Base-by-base conservation (phyloP, 805 yeast species). In the Geotrichum ghanense region DNA sequence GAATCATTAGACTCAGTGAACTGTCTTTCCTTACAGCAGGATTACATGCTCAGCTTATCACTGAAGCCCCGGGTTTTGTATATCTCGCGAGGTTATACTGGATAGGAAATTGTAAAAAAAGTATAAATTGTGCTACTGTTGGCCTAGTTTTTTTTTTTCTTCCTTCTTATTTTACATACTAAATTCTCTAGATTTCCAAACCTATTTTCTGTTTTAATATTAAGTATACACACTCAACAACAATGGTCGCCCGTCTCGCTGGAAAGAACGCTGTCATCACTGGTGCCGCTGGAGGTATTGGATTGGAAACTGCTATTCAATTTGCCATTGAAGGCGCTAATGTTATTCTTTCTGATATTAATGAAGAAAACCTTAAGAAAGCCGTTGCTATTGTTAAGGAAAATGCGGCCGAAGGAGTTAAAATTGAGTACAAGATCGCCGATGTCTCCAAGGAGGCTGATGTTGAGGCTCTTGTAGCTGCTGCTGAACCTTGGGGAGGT, bases 301-400 rank as follows among this genome's bases (percentile, higher is more conserved):
- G 67, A 6, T 54, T 63, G 26, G 67, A 63, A 45, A 52, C 66
- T 62, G 92, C 95, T 5, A 66, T 78, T 46, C 78, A 78, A 65
- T 84, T 82, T 63, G 95, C 88, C 47, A 76, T 72, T 56, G 87
- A 85, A 61, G 96, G 95, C 51, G 95, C 95, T 37, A 83, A 80
- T 65, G 90, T 87, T 51, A 84, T 88, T 37, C 83, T 87, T 37
- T 84, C 87, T 55, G 96, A 88, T 63, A 81, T 87, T 57, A 61
- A 61, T 48, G 59, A 54, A 17, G 52, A 48, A 19, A 60, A 54
- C 2, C 51, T 63, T 10, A 74, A 69, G 55, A 83, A 83, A 61
- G 88, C 96, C 2, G 60, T 70, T 27, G 60, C 68, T 19, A 82
- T 78, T 41, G 94, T 83, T 19, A 68, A 74, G 24, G 88, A 81